These are phyloP conservation scores for Podospora appendiculata DNA, from an alignment of 495 filamentous ascomycete species.

Conservation along the genomic window DNA sequence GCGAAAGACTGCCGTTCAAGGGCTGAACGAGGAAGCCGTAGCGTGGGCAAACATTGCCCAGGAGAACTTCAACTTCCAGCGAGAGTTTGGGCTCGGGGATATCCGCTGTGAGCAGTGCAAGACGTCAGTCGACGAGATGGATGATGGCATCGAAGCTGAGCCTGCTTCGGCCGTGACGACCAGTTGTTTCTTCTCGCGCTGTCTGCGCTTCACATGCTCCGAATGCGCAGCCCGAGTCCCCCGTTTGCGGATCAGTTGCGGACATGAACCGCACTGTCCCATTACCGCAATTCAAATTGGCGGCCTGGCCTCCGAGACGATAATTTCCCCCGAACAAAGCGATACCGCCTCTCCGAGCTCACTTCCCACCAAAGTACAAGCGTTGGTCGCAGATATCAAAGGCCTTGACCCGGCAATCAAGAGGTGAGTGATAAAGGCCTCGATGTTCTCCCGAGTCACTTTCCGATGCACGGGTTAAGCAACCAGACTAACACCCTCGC, in stretches of 20 bases:
- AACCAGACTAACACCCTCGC: background rate
- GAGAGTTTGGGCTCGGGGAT: constrained; percentile 5
- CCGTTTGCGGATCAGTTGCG: background rate
- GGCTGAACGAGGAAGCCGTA: background rate
- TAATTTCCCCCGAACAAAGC: too few relatives aligned
- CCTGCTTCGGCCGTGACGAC: background rate
- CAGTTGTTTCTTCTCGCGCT: background rate
- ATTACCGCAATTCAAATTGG: background rate
- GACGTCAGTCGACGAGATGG: background rate
- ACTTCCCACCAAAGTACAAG: constrained; percentile 15
- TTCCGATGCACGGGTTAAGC: background rate
- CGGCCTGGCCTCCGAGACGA: constrained; percentile 1
- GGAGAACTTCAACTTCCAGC: constrained; percentile 16
- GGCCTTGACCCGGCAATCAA: constrained; percentile 13
- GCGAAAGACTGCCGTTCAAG: background rate
- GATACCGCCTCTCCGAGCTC: too few relatives aligned
- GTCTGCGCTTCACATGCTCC: constrained; percentile 2
- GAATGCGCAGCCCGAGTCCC: constrained; percentile 5
- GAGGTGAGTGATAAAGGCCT: constrained; percentile 10
- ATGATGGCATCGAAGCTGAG: background rate
- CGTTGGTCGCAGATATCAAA: constrained; percentile 14
- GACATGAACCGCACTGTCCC: background rate
- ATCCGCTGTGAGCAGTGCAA: background rate
- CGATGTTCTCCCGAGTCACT: too few relatives aligned
- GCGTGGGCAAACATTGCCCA: constrained; percentile 18